These are phyloP conservation scores for Cutaneotrichosporon cavernicola DNA, from an alignment of 1,284 basidiomycete genomes.

Conservation along the genomic window DNA sequence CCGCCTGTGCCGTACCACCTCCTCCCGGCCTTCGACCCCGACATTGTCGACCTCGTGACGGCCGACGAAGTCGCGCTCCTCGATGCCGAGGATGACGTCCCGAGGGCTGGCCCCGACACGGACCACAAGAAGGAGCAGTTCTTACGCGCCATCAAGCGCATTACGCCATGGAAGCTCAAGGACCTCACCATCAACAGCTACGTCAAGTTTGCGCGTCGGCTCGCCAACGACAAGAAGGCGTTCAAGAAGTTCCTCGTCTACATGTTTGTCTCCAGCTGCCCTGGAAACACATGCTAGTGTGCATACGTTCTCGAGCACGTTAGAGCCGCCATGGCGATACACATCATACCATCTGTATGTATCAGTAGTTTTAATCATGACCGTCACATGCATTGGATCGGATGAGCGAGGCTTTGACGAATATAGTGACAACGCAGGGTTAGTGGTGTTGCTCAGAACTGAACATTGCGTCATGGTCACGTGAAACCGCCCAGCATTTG, in stretches of 20 bases:
- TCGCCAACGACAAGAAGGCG: slow-evolving; percentile 64
- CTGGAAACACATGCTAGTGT: background rate
- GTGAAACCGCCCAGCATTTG: too few relatives aligned
- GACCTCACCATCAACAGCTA: slow-evolving; percentile 78
- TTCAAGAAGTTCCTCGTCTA: slow-evolving; percentile 55
- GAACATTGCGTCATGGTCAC: too few relatives aligned
- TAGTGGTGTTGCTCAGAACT: too few relatives aligned
- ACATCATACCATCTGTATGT: slow-evolving; percentile 5
- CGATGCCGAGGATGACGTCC: slow-evolving; percentile 3
- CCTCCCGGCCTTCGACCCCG: slow-evolving; percentile 58
- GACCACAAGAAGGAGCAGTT: slow-evolving; percentile 27
- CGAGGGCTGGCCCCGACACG: background rate
- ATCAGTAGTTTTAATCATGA: slow-evolving; percentile 6
- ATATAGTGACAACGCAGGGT: background rate
- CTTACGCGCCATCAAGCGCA: slow-evolving; percentile 55
- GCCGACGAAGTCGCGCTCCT: slow-evolving; percentile 10
- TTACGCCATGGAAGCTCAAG: slow-evolving; percentile 67
- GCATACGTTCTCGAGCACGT: background rate
- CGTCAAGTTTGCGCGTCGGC: slow-evolving; percentile 65
- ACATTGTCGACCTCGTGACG: slow-evolving; percentile 19
- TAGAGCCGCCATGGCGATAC: background rate
- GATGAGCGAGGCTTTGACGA: background rate
- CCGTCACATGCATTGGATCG: slow-evolving; percentile 1
- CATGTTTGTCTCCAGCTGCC: slow-evolving; percentile 40
- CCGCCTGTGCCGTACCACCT: slow-evolving; percentile 65